Evolutionary conservation across 805 yeast genomes (phyloP), one percentile per base, ranked within the genome.

Genomic region (Starmera amethionina): DNA sequence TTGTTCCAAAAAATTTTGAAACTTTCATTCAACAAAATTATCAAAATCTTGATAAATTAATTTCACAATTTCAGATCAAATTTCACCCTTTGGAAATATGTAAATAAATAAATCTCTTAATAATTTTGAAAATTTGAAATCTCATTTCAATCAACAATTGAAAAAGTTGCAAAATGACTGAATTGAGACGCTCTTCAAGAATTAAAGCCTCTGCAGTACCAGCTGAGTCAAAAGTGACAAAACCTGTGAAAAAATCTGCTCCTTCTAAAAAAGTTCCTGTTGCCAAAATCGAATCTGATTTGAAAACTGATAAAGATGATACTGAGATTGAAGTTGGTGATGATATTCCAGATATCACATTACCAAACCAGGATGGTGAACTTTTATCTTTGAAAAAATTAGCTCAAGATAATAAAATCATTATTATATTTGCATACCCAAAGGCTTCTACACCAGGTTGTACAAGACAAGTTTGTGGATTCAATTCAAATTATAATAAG

Each of bases 381-480:
- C 72, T 70, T 30, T 70, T 82, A 15, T 67, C 74, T 31, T 54
- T 82, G 46, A 65, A 60, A 16, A 60, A 66, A 4, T 50, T 67
- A 38, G 67, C 65, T 8, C 47, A 51, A 15, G 60, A 60, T 8
- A 65, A 73, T 31, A 60, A 65, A 15, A 61, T 76, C 12, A 68
- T 79, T 27, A 65, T 79, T 16, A 64, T 77, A 22, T 77, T 80
- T 60, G 83, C 95, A 15, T 90, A 89, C 56, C 97, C 97, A 40
- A 81, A 73, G 55, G 97, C 97, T 0, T 77, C 82, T 22, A 90
- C 97, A 1, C 96, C 96, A 1, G 98, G 98, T 4, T 93, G 98
- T 62, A 90, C 98, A 1, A 75, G 87, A 51, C 98, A 90, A 63
- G 97, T 89, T 3, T 74, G 83, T 57, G 96, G 96, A 0, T 93